Conservation (phyloP, 345 rosid genomes). For the Aegle marmelos region DNA sequence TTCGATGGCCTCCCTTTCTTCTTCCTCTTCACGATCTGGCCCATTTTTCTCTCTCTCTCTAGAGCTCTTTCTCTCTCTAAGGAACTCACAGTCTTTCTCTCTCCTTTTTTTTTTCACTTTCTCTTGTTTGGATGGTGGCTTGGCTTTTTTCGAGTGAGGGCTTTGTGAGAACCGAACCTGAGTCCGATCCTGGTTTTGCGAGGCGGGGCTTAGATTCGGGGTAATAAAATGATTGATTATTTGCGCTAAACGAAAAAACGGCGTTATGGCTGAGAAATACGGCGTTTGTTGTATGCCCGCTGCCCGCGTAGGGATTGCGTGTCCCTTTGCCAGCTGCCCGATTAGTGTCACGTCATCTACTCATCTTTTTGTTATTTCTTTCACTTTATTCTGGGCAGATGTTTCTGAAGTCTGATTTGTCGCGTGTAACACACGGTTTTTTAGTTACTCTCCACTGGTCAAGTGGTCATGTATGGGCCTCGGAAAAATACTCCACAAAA, state of each 20-base stretch:
- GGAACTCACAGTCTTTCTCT: slow-evolving; percentile 20
- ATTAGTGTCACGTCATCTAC: slow-evolving; percentile 22
- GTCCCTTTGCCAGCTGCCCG: slow-evolving; percentile 18
- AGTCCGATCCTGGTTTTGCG: slow-evolving; percentile 29
- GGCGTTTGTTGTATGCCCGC: slow-evolving; percentile 52
- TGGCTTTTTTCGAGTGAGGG: slow-evolving; percentile 27
- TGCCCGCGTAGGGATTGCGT: slow-evolving; percentile 36
- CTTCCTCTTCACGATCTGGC: slow-evolving; percentile 90
- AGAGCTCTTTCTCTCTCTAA: slow-evolving; percentile 28
- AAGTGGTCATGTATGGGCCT: no score
- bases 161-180: slow-evolving; percentile 34
- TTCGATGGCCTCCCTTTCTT: slow-evolving; percentile 96
- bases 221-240: slow-evolving; percentile 35
- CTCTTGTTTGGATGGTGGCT: slow-evolving; percentile 24
- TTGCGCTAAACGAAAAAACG: slow-evolving; percentile 15
- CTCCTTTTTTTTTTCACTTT: slow-evolving; percentile 20
- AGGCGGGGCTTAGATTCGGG: slow-evolving; percentile 28
- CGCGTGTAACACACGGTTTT: neutral
- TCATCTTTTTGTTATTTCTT: slow-evolving; percentile 21
- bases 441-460: neutral
- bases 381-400: no score
- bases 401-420: neutral
- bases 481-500: no score
- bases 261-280: slow-evolving; percentile 29
- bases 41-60: slow-evolving; percentile 54